phyloP scores from a whole-genome alignment of 495 filamentous ascomycete genomes.

The Amorphotheca resinae region DNA sequence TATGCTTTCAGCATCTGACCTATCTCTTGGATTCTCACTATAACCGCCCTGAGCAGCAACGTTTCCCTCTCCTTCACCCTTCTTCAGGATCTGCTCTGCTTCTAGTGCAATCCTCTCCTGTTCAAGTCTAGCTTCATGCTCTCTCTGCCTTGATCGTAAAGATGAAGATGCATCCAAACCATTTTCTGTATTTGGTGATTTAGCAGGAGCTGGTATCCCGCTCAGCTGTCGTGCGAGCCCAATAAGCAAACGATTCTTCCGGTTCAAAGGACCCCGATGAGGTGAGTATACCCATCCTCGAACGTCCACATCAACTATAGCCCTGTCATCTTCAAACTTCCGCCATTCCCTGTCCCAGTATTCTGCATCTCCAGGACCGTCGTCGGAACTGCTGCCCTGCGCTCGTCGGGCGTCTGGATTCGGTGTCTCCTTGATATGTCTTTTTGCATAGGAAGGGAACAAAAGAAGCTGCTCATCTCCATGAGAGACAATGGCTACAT shows the following conservation, averaged over 20 bases:
- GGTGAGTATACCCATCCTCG: slow-evolving; percentile 85
- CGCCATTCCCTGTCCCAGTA: slow-evolving; percentile 63
- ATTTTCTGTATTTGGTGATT: slow-evolving; percentile 15
- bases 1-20: slow-evolving; percentile 22
- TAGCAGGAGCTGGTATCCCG: slow-evolving; percentile 61
- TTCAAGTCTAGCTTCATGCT: slow-evolving; percentile 32
- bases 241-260: slow-evolving; percentile 76
- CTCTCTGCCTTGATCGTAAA: slow-evolving; percentile 21
- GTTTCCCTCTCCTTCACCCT: slow-evolving; percentile 56
- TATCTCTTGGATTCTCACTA: slow-evolving; percentile 32
- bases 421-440: slow-evolving; percentile 38
- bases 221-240: slow-evolving; percentile 73
- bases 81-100: slow-evolving; percentile 58
- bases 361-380: slow-evolving; percentile 37
- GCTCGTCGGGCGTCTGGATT: slow-evolving; percentile 15
- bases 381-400: slow-evolving; percentile 15
- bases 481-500: slow-evolving; percentile 62
- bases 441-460: slow-evolving; percentile 76
- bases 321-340: slow-evolving; percentile 58
- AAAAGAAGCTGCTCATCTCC: slow-evolving; percentile 87
- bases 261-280: slow-evolving; percentile 70
- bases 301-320: slow-evolving; percentile 85
- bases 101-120: slow-evolving; percentile 55
- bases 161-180: slow-evolving; percentile 13
- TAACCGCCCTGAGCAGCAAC: slow-evolving; percentile 53